Evolutionary conservation across 169 alveolate species (phyloP).

Genomic region (Plasmodium sp.): DNA sequence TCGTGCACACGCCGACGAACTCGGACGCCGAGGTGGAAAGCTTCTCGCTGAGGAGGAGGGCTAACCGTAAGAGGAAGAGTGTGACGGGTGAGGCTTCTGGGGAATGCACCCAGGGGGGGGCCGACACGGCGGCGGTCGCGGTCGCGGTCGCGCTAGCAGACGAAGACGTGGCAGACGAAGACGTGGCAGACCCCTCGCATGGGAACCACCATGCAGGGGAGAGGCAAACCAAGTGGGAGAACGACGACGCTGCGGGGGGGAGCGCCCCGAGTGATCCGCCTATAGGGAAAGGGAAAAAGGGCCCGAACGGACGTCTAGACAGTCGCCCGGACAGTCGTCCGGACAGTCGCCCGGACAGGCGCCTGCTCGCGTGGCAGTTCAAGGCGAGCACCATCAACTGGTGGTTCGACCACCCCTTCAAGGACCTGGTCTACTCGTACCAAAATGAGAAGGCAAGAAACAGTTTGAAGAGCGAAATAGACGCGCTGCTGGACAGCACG

Average conservation of each 20-base stretch:
- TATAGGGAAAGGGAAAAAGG: not conserved
- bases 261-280: not conserved
- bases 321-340: not conserved
- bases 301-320: not conserved
- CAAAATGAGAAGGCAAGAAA: not conserved
- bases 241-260: not conserved
- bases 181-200: not conserved
- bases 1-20: slow-evolving; percentile 33
- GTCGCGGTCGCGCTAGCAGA: not conserved
- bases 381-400: slow-evolving; percentile 48
- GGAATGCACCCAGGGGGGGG: not conserved
- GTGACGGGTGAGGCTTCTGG: not conserved
- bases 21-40: slow-evolving; percentile 5
- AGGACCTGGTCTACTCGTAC: slow-evolving; percentile 35
- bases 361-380: slow-evolving; percentile 39
- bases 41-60: slow-evolving; percentile 18
- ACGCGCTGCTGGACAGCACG: not conserved
- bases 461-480: slow-evolving; percentile 9
- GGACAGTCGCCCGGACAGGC: not conserved
- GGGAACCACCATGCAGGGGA: not conserved
- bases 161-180: not conserved
- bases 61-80: not conserved
- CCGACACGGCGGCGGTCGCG: not conserved
- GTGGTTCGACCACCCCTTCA: slow-evolving; percentile 66
- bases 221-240: not conserved